These are phyloP conservation scores for Podospora tetraspora DNA, from an alignment of 495 filamentous ascomycete species.

Conservation along the genomic window DNA sequence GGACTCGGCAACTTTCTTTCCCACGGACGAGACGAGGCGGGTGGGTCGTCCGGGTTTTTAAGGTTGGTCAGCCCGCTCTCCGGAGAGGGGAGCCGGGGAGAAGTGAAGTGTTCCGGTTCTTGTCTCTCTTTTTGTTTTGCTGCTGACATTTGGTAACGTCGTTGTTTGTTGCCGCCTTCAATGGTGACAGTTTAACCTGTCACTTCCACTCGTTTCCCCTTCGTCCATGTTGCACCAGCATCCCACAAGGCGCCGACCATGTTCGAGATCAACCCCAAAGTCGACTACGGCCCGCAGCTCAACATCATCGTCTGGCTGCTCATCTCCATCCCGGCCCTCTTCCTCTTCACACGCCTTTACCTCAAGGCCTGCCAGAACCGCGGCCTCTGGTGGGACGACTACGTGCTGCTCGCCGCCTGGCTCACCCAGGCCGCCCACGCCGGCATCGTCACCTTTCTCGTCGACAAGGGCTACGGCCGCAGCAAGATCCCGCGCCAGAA, in stretches of 20 bases:
- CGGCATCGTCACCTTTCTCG: constrained; percentile 16
- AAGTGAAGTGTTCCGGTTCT: not conserved
- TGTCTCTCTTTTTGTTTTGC: not conserved
- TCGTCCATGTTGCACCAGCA: too few species aligned
- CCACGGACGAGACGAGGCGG: not conserved
- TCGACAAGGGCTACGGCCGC: constrained; percentile 30
- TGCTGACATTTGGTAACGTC: not conserved
- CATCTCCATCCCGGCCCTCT: constrained; percentile 22
- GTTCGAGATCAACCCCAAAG: constrained; percentile 2
- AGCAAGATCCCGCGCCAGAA: constrained; percentile 21
- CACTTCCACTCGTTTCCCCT: not conserved
- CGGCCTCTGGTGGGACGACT: constrained; percentile 33
- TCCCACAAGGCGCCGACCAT: too few species aligned
- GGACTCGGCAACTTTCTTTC: constrained; percentile 6
- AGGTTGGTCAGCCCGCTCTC: not conserved
- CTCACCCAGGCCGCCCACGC: constrained; percentile 13
- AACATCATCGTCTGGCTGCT: constrained; percentile 24
- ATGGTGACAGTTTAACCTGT: not conserved
- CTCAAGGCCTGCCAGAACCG: constrained; percentile 28
- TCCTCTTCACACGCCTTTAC: constrained; percentile 27
- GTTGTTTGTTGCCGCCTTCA: not conserved
- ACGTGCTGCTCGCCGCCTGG: constrained; percentile 26
- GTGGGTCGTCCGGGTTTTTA: not conserved
- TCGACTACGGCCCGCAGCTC: constrained; percentile 25
- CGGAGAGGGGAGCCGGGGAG: not conserved